Conservation (phyloP, 2,329 filamentous ascomycete species). For the Berkeleyomyces basicola region DNA sequence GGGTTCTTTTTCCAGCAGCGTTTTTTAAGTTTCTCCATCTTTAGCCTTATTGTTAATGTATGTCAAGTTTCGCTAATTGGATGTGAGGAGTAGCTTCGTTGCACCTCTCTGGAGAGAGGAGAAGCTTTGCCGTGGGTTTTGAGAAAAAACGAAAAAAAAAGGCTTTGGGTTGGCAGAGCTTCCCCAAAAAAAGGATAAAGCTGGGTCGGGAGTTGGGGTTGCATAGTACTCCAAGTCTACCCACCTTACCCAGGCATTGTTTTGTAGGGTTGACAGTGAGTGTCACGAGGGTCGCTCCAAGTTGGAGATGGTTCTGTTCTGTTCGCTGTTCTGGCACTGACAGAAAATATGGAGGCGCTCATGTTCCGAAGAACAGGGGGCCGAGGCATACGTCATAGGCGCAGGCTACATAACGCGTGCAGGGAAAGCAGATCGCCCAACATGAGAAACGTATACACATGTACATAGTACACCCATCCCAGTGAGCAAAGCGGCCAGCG, state of each 20-base stretch:
- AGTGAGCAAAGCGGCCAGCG: background rate
- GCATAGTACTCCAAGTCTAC: too few relatives aligned
- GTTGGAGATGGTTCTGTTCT: background rate
- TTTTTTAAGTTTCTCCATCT: background rate
- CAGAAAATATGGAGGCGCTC: background rate
- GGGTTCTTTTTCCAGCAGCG: background rate
- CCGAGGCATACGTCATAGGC: too few relatives aligned
- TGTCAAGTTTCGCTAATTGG: background rate
- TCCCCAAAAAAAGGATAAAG: background rate
- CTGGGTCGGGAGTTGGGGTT: too few relatives aligned
- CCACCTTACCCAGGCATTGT: too few relatives aligned
- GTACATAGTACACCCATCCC: too few relatives aligned
- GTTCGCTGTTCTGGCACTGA: background rate
- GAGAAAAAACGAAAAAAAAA: too few relatives aligned
- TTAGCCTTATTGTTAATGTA: too few relatives aligned
- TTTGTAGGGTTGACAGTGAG: background rate
- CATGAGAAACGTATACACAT: too few relatives aligned
- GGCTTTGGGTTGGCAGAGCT: background rate
- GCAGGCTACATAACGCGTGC: too few relatives aligned
- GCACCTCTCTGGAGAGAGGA: too few relatives aligned
- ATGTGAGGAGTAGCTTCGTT: background rate
- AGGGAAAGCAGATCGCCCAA: too few relatives aligned
- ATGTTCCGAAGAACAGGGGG: background rate
- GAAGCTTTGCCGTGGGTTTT: background rate
- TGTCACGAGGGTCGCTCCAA: background rate